phyloP scores from a whole-genome alignment of 306 rosid genomes.

The Dalbergia oliveri region DNA sequence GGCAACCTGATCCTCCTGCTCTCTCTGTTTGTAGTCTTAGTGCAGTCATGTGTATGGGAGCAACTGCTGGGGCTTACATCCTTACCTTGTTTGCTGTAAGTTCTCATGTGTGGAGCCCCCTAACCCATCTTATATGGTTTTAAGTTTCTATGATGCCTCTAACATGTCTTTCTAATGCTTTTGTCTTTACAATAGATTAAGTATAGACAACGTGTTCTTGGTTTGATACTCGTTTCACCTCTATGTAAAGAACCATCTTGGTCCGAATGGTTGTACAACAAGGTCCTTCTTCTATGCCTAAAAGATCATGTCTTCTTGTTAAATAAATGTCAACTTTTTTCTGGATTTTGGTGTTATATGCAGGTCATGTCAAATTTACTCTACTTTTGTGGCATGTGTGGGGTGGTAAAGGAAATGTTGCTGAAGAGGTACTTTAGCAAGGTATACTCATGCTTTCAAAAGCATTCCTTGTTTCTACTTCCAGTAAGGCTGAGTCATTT shows the following conservation, averaged over 20 bases:
- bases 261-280: constrained; percentile 94
- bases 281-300: constrained; percentile 67
- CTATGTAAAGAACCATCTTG: constrained; percentile 88
- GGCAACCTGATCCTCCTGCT: constrained; percentile 46
- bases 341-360: constrained; percentile 38
- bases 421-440: constrained; percentile 93
- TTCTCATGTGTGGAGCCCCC: constrained; percentile 19
- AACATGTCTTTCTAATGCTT: constrained; percentile 39
- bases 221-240: constrained; percentile 94
- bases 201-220: constrained; percentile 81
- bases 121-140: constrained; percentile 19
- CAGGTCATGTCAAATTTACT: constrained; percentile 91
- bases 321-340: constrained; percentile 18
- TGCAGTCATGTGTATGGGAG: constrained; percentile 98
- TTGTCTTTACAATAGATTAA: constrained; percentile 74
- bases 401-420: constrained; percentile 85
- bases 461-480: constrained; percentile 32
- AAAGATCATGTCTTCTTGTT: constrained; percentile 1
- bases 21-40: constrained; percentile 63
- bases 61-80: constrained; percentile 94
- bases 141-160: neutral
- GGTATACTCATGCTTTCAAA: constrained; percentile 59
- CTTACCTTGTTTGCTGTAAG: constrained; percentile 95
- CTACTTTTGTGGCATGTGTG: constrained; percentile 95
- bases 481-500: constrained; percentile 33